Conservation (phyloP, 179 eudicot species). For the Spinacia oleracea region DNA sequence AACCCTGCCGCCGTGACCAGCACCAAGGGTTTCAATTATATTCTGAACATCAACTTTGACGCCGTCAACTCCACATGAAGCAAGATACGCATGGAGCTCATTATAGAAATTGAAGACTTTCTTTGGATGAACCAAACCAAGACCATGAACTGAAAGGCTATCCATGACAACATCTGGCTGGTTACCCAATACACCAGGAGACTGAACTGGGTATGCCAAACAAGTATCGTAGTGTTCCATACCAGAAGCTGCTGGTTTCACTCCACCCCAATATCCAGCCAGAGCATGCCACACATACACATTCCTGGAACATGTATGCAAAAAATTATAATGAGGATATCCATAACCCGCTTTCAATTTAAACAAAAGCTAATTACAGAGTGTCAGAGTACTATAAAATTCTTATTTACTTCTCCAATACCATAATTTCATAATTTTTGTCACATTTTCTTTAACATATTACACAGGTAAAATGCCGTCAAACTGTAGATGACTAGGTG, state of each 20-base stretch:
- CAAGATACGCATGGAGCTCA: constrained; percentile 89
- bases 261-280: constrained; percentile 99
- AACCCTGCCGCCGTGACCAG: constrained; percentile 91
- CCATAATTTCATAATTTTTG: background rate
- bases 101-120: constrained; percentile 86
- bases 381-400: background rate
- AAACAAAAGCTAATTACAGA: background rate
- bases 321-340: background rate
- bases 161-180: constrained; percentile 92
- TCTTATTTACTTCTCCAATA: background rate
- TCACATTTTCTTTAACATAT: background rate
- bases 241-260: constrained; percentile 77
- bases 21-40: constrained; percentile 90
- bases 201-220: constrained; percentile 84
- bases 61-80: constrained; percentile 90
- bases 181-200: constrained; percentile 84
- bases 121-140: constrained; percentile 86
- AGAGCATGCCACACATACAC: constrained; percentile 97
- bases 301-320: constrained; percentile 41
- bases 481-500: background rate
- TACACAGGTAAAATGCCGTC: background rate
- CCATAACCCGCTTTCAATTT: background rate
- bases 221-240: constrained; percentile 86
- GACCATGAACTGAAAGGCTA: constrained; percentile 77
- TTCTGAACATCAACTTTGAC: constrained; percentile 95